Conservation (phyloP, 305 asterid species). For the Solanum hybrid region DNA sequence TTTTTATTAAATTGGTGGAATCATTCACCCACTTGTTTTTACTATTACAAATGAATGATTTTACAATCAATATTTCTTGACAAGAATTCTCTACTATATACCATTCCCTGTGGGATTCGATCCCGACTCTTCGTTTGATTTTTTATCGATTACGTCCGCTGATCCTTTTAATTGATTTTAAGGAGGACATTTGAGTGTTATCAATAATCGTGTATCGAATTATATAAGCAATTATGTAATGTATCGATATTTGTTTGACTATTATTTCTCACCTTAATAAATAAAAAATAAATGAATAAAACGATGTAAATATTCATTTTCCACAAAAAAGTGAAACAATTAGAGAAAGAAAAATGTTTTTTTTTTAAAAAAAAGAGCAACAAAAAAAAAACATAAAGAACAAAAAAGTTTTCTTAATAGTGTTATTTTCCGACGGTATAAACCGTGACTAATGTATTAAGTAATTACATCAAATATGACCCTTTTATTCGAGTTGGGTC, state of each 20-base stretch:
- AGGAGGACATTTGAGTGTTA: background rate
- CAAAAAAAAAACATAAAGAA: too few species aligned
- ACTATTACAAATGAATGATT: background rate
- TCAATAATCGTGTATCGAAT: too few species aligned
- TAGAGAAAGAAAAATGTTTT: background rate
- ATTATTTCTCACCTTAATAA: background rate
- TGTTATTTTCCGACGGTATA: background rate
- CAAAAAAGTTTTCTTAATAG: background rate
- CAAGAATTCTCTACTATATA: background rate
- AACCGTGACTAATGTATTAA: background rate
- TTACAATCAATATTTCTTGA: too few species aligned
- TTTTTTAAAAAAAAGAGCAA: background rate
- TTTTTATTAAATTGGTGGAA: background rate
- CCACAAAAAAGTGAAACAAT: background rate
- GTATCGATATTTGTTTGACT: background rate
- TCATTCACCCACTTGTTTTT: background rate
- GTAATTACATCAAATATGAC: background rate
- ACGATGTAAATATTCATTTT: background rate
- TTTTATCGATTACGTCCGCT: too few species aligned
- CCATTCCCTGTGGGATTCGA: background rate
- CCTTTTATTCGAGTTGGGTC: too few species aligned
- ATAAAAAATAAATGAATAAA: background rate
- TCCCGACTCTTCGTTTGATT: background rate
- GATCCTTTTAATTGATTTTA: background rate
- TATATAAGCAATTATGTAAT: background rate